Evolutionary conservation across 495 filamentous ascomycete species (phyloP).

Genomic region (Friedmanniomyces endolithicus): DNA sequence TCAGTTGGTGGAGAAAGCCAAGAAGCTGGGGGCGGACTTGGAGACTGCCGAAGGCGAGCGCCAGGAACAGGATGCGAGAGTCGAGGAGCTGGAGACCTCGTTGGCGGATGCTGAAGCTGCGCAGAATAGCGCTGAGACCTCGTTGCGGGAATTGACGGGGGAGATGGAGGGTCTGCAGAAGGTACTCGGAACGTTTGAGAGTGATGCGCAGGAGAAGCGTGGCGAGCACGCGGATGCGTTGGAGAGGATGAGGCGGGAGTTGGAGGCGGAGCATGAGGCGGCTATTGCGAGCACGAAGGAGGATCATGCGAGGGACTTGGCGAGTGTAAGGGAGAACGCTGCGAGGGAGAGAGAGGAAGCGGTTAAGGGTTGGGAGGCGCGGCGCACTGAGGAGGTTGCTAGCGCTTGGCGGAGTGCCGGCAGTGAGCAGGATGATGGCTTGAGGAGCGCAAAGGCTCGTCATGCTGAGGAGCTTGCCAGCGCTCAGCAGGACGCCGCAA

Average conservation of each 20-base stretch:
- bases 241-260: background rate
- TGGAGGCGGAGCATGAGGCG: conserved; percentile 1
- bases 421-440: too few species aligned
- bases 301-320: background rate
- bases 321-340: background rate
- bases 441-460: background rate
- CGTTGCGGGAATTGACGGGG: background rate
- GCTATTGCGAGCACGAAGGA: background rate
- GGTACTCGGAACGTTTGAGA: conserved; percentile 6
- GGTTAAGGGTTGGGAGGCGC: background rate
- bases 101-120: conserved; percentile 11
- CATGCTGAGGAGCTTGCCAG: background rate
- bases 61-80: background rate
- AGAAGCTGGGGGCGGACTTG: background rate
- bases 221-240: conserved; percentile 2
- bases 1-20: background rate
- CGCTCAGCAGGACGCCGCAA: background rate
- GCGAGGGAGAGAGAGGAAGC: background rate
- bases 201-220: conserved; percentile 4
- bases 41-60: background rate
- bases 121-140: background rate
- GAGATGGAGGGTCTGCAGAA: conserved; percentile 13
- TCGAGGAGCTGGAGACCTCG: conserved; percentile 4
- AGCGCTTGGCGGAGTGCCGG: too few species aligned
- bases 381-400: too few species aligned